Evolutionary conservation across 2,329 filamentous ascomycete genomes (phyloP), one percentile per base, ranked within the genome.

Genomic region (Colletotrichum falcatum): DNA sequence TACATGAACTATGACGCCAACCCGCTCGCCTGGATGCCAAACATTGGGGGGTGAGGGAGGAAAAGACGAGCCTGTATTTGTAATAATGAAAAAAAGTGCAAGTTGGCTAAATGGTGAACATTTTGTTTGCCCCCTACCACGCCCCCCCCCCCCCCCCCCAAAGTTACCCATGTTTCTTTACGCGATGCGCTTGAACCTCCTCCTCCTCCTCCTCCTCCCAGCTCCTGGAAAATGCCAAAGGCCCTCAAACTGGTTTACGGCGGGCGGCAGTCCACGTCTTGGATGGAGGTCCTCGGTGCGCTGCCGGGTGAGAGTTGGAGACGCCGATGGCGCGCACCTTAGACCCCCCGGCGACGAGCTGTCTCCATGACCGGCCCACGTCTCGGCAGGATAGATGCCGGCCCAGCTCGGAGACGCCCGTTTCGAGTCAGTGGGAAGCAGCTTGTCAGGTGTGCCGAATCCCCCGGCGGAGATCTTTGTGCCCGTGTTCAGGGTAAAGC

Each of bases 171-270:
- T n/a, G n/a, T n/a, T 74, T 39, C 80, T 80, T 61, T 61, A 70
- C 12, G 79, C 81, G 56, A 78, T 74, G 26, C 76, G 73, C 74
- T 78, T 79, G 5, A 80, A n/a, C 77, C 46, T 78, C 75, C 5
- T 79, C 79, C 26, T 83, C 80, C 1, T n/a, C n/a, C n/a, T n/a
- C n/a, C n/a, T n/a, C n/a, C n/a, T n/a, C 80, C 79, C 0, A 80
- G 73, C 74, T 85, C 82, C 30, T 81, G 79, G 69, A 84, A 85
- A 35, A 85, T 83, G 72, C 85, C 81, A 51, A 78, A 79, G 0
- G 3, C 83, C 84, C 82, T n/a, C n/a, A n/a, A 35, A 89, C 80
- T 92, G 90, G 80, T 92, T 74, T n/a, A 87, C 86, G 2, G 88
- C 88, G 1, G 90, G 90, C 1, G 83, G n/a, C 80, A 14, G 89